These are phyloP conservation scores for Eleusine coracana DNA, from an alignment of 176 grass and related monocot genomes.

Conservation along the genomic window DNA sequence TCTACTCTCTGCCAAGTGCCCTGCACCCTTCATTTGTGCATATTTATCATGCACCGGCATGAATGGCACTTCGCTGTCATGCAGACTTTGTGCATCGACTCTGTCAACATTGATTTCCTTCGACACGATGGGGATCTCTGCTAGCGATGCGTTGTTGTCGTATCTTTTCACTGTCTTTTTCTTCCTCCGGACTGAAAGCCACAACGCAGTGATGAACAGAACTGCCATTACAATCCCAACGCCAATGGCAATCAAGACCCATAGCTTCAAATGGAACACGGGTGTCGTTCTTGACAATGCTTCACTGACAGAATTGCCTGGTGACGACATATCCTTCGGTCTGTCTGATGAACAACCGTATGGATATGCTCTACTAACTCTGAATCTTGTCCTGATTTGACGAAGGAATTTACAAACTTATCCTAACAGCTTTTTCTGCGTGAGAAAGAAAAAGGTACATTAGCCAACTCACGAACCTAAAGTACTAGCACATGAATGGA, in stretches of 20 bases:
- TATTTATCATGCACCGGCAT: conserved; percentile 64
- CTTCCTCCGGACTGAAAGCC: conserved; percentile 60
- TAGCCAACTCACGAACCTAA: conserved; percentile 29
- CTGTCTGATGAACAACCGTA: conserved; percentile 24
- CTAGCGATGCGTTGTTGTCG: conserved; percentile 33
- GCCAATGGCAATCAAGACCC: conserved; percentile 83
- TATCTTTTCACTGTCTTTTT: conserved; percentile 49
- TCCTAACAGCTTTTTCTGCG: conserved; percentile 49
- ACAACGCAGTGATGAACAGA: conserved; percentile 65
- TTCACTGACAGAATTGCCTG: conserved; percentile 50
- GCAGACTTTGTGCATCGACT: conserved; percentile 50
- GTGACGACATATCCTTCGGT: conserved; percentile 59
- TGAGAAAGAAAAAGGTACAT: conserved; percentile 47
- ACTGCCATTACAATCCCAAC: conserved; percentile 65
- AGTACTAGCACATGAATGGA: conserved; percentile 46
- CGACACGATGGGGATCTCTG: conserved; percentile 79
- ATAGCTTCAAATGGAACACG: conserved; percentile 72
- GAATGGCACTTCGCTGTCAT: conserved; percentile 41
- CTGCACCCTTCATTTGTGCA: conserved; percentile 45
- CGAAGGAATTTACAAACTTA: conserved; percentile 49
- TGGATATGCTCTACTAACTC: conserved; percentile 8
- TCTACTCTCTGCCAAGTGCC: conserved; percentile 48
- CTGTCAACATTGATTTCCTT: conserved; percentile 90
- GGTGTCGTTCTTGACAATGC: conserved; percentile 72
- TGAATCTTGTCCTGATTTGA: conserved; percentile 37